phyloP scores from a whole-genome alignment of 495 filamentous ascomycete genomes.

The Cetradonia linearis region DNA sequence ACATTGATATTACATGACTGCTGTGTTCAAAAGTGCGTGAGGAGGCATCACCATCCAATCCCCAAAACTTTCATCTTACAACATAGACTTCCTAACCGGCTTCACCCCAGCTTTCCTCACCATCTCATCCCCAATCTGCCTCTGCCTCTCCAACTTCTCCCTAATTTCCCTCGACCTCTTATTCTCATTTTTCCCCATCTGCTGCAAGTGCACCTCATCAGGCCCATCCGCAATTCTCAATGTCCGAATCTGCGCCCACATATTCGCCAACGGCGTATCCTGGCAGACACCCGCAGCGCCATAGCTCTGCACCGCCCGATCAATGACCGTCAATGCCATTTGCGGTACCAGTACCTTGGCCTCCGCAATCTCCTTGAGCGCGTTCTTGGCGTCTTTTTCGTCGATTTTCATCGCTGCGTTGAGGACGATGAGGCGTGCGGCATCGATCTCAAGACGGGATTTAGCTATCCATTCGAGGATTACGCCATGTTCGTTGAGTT shows the following conservation, averaged over 20 bases:
- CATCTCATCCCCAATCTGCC: slow-evolving; percentile 51
- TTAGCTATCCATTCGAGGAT: slow-evolving; percentile 90
- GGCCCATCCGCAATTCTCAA: slow-evolving; percentile 81
- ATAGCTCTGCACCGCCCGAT: slow-evolving; percentile 77
- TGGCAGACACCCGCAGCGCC: slow-evolving; percentile 81
- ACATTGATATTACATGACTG: not conserved
- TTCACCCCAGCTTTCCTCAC: slow-evolving; percentile 50
- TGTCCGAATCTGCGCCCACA: slow-evolving; percentile 79
- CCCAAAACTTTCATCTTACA: slow-evolving; percentile 29
- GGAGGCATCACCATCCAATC: too few relatives aligned
- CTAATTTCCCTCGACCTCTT: slow-evolving; percentile 52
- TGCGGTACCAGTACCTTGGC: slow-evolving; percentile 77
- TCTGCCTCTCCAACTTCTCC: slow-evolving; percentile 55
- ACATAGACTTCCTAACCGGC: slow-evolving; percentile 32
- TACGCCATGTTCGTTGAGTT: slow-evolving; percentile 71
- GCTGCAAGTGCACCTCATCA: slow-evolving; percentile 89
- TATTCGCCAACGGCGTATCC: slow-evolving; percentile 77
- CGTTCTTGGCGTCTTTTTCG: slow-evolving; percentile 64
- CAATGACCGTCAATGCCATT: slow-evolving; percentile 68
- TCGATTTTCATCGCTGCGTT: slow-evolving; percentile 90
- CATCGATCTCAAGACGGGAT: slow-evolving; percentile 82
- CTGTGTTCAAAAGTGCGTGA: not conserved
- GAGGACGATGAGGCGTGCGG: slow-evolving; percentile 72
- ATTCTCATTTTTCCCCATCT: slow-evolving; percentile 80
- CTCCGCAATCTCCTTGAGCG: slow-evolving; percentile 75